Evolutionary conservation across 2,329 filamentous ascomycete species (phyloP).

Genomic region (Xylariomycetidae sp.): DNA sequence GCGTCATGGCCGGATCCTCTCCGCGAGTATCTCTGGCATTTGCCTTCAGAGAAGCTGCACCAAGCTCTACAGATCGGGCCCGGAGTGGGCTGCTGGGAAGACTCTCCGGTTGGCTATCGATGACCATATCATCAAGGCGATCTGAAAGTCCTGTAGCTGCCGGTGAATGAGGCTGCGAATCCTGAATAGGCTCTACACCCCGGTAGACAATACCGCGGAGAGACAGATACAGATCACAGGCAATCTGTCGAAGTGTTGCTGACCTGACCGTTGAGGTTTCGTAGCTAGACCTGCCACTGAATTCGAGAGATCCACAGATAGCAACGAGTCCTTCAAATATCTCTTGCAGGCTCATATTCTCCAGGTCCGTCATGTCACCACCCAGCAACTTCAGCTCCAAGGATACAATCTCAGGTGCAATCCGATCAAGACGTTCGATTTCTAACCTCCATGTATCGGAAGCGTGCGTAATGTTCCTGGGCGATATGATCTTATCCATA

Average conservation of each 20-base stretch:
- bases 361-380: too few relatives aligned
- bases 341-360: too few relatives aligned
- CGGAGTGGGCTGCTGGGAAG: slow-evolving; percentile 14
- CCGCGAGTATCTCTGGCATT: slow-evolving; percentile 8
- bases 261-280: too few relatives aligned
- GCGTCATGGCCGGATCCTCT: slow-evolving; percentile 23
- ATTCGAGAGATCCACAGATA: too few relatives aligned
- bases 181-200: slow-evolving; percentile 3
- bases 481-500: slow-evolving; percentile 10
- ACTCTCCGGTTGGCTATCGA: slow-evolving; percentile 21
- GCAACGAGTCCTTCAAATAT: too few relatives aligned
- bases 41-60: slow-evolving; percentile 11
- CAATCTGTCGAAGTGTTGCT: slow-evolving; percentile 15
- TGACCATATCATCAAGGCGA: slow-evolving; percentile 15
- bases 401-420: too few relatives aligned
- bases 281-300: too few relatives aligned
- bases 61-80: slow-evolving; percentile 14
- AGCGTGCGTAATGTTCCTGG: slow-evolving; percentile 10
- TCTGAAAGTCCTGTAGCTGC: slow-evolving; percentile 2
- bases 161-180: slow-evolving; percentile 1
- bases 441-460: slow-evolving; percentile 20
- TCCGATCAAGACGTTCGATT: slow-evolving; percentile 19
- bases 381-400: too few relatives aligned
- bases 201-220: slow-evolving; percentile 17
- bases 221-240: slow-evolving; percentile 26